Evolutionary conservation across 2,329 filamentous ascomycete genomes (phyloP).

Genomic region (Sordariomycetes sp.): DNA sequence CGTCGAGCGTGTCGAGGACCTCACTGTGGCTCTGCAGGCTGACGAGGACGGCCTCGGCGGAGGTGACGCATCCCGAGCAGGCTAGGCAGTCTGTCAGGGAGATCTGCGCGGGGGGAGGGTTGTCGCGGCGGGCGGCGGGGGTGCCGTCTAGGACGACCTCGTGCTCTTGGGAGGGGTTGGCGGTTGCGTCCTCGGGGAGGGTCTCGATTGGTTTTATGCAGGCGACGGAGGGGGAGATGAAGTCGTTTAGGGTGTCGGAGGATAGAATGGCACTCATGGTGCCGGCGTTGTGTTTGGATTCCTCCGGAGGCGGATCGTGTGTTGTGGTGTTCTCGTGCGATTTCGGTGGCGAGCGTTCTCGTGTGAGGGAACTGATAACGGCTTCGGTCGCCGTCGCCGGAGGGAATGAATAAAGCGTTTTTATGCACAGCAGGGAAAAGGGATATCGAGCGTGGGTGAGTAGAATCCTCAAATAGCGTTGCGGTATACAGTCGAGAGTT

Average conservation of each 20-base stretch:
- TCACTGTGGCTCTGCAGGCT: constrained; percentile 89
- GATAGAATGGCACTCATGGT: constrained; percentile 95
- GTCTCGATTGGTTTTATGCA: constrained; percentile 98
- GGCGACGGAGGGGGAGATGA: constrained; percentile 92
- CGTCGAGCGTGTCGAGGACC: constrained; percentile 71
- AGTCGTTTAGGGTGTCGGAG: constrained; percentile 94
- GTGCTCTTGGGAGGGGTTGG: constrained; percentile 35
- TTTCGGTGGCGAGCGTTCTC: not conserved
- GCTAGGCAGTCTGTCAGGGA: constrained; percentile 95
- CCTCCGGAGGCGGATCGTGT: not conserved
- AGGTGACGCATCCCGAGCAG: constrained; percentile 95
- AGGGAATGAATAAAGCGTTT: too few species aligned
- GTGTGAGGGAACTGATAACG: not conserved
- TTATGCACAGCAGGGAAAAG: too few species aligned
- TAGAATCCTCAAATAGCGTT: too few species aligned
- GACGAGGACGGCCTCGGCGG: constrained; percentile 92
- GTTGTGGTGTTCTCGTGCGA: not conserved
- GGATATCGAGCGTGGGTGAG: too few species aligned
- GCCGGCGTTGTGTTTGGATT: not conserved
- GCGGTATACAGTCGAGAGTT: too few species aligned
- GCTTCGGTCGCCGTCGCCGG: too few species aligned
- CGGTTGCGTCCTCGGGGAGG: constrained; percentile 42
- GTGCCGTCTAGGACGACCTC: constrained; percentile 93
- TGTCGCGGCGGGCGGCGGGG: constrained; percentile 29
- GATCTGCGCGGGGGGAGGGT: constrained; percentile 65